phyloP scores from a whole-genome alignment of 129 eudicot species.

The Silybum marianum region DNA sequence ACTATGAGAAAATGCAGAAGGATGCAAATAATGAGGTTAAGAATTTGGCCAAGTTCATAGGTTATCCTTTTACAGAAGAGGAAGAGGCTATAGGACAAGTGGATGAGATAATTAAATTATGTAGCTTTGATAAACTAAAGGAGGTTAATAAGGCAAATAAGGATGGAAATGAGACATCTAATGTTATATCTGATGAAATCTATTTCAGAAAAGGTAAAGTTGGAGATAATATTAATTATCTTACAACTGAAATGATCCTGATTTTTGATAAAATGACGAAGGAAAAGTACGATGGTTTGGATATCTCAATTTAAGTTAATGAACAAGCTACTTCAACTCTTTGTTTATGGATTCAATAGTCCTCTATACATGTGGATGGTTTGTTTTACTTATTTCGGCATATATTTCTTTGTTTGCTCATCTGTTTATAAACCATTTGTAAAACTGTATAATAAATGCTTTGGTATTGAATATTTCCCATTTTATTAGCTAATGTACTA shows the following conservation, averaged over 20 bases:
- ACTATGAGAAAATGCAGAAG: neutral
- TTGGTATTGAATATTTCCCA: too few relatives aligned
- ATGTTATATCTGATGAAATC: neutral
- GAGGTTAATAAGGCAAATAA: neutral
- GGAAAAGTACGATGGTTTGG: neutral
- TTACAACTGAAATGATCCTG: neutral
- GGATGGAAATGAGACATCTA: neutral
- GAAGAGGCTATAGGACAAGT: neutral
- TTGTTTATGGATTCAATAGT: too few relatives aligned
- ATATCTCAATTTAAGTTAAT: neutral
- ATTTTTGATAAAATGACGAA: neutral
- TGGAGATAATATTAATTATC: conserved; percentile 1
- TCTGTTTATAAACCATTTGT: too few relatives aligned
- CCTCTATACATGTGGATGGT: too few relatives aligned
- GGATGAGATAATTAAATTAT: neutral
- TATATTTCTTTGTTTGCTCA: too few relatives aligned
- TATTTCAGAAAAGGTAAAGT: neutral
- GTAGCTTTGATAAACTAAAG: neutral
- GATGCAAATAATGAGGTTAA: neutral
- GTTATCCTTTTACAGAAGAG: neutral
- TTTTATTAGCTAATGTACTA: too few relatives aligned
- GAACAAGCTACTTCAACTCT: neutral
- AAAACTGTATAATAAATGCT: too few relatives aligned
- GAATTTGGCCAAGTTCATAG: neutral
- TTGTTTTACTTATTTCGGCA: too few relatives aligned